Evolutionary conservation across 2,329 filamentous ascomycete species (phyloP).

Genomic region (Fusarium transvaalense): DNA sequence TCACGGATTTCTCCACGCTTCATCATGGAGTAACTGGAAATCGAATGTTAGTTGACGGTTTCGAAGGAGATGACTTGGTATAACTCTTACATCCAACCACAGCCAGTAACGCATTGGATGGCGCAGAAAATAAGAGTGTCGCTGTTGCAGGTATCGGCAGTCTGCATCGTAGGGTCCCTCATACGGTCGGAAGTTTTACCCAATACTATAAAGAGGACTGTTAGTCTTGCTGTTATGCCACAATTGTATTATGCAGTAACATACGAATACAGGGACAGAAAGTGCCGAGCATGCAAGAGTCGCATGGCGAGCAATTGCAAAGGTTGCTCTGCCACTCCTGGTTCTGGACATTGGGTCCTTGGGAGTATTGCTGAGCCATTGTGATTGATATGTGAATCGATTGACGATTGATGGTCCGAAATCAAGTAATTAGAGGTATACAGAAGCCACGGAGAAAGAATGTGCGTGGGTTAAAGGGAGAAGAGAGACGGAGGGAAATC

Average conservation of each 20-base stretch:
- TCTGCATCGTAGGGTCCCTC: constrained; percentile 58
- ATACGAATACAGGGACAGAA: constrained; percentile 60
- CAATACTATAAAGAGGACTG: constrained; percentile 52
- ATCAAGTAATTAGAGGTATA: not conserved
- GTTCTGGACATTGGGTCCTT: constrained; percentile 46
- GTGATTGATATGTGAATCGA: constrained; percentile 15
- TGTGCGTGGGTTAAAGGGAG: not conserved
- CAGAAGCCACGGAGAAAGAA: constrained; percentile 1
- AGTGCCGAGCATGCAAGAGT: constrained; percentile 55
- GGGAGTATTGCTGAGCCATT: constrained; percentile 47
- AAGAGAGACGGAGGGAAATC: not conserved
- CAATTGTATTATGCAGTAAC: constrained; percentile 36
- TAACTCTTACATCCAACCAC: constrained; percentile 59
- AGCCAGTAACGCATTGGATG: constrained; percentile 57
- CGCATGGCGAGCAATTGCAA: constrained; percentile 57
- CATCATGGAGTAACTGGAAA: constrained; percentile 60
- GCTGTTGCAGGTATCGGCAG: constrained; percentile 55
- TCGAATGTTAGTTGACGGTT: constrained; percentile 8
- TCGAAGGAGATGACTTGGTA: not conserved
- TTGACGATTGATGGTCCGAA: not conserved
- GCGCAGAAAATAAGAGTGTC: constrained; percentile 58
- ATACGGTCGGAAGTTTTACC: constrained; percentile 61
- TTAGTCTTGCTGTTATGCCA: constrained; percentile 24
- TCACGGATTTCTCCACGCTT: constrained; percentile 67
- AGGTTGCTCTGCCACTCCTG: constrained; percentile 56